Percentiles rank a stretch among this genome's conserved stretches.
These are phyloP conservation scores for Collybiopsis luxurians DNA, from an alignment of 768 basidiomycete genomes.

Conservation along the genomic window DNA sequence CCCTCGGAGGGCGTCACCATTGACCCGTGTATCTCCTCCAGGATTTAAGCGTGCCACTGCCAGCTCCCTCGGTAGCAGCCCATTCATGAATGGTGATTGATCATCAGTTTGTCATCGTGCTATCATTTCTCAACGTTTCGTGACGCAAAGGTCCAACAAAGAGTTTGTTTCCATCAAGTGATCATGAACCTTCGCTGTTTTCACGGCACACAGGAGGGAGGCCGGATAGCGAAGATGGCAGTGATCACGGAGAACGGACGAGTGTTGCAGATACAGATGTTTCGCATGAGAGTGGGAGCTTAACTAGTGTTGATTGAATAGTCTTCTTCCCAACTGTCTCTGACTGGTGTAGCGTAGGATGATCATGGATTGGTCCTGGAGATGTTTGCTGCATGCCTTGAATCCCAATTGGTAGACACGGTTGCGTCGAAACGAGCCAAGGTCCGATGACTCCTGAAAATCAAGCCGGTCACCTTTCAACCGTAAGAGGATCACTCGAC, in stretches of 20 bases:
- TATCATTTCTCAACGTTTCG: slow-evolving; percentile 8
- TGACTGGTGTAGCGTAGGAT: no score
- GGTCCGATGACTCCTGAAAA: no score
- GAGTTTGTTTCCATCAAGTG: background rate
- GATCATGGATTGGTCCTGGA: no score
- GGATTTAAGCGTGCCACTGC: slow-evolving; percentile 26
- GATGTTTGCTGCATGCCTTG: no score
- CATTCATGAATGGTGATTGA: slow-evolving; percentile 48
- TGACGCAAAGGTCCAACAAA: slow-evolving; percentile 7
- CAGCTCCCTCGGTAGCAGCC: slow-evolving; percentile 30
- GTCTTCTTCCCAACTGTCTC: no score
- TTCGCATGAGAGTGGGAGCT: slow-evolving; percentile 2
- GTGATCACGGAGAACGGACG: background rate
- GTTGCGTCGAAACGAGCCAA: no score
- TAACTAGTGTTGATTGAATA: slow-evolving; percentile 9
- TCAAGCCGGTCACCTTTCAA: no score
- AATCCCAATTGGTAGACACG: no score
- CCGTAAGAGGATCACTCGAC: no score
- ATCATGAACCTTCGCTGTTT: background rate
- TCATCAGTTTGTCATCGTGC: slow-evolving; percentile 22
- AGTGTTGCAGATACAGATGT: slow-evolving; percentile 7
- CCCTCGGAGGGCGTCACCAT: slow-evolving; percentile 9
- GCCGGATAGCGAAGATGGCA: background rate
- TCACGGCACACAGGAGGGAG: background rate
- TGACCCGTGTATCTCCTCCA: slow-evolving; percentile 19